Evolutionary conservation across 352 stramenopile species (phyloP).

Genomic region (Plasmopara halstedii): DNA sequence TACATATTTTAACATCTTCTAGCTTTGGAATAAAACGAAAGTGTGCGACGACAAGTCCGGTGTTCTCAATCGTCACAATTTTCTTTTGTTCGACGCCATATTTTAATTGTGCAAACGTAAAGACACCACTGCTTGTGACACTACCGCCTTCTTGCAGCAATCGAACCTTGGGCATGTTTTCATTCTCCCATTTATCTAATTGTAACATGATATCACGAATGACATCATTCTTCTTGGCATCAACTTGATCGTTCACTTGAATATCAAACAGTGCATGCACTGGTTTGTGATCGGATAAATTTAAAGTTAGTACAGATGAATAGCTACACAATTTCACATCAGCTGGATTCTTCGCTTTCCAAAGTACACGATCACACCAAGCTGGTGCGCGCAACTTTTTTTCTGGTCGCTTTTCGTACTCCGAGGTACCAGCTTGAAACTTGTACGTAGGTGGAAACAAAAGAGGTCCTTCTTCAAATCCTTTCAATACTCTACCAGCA

Average conservation of each 20-base stretch:
- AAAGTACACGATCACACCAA: slow-evolving; percentile 91
- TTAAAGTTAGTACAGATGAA: slow-evolving; percentile 77
- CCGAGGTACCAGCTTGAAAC: slow-evolving; percentile 92
- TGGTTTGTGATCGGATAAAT: slow-evolving; percentile 98
- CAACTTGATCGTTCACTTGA: slow-evolving; percentile 89
- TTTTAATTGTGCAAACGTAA: slow-evolving; percentile 56
- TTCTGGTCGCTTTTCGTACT: slow-evolving; percentile 96
- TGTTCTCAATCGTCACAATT: slow-evolving; percentile 84
- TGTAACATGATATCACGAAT: slow-evolving; percentile 91
- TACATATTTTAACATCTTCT: slow-evolving; percentile 82
- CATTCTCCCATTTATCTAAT: slow-evolving; percentile 95
- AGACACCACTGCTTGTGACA: slow-evolving; percentile 42
- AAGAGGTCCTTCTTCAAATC: slow-evolving; percentile 89
- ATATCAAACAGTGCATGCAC: slow-evolving; percentile 91
- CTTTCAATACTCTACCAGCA: slow-evolving; percentile 70
- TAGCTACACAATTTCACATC: slow-evolving; percentile 83
- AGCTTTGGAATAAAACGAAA: slow-evolving; percentile 91
- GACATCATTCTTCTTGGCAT: slow-evolving; percentile 84
- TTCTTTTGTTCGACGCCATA: slow-evolving; percentile 59
- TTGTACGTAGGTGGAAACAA: slow-evolving; percentile 96
- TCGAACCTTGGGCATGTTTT: slow-evolving; percentile 90
- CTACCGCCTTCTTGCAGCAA: slow-evolving; percentile 47
- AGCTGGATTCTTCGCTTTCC: slow-evolving; percentile 47
- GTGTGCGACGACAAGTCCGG: slow-evolving; percentile 89
- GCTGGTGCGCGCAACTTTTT: slow-evolving; percentile 98